Evolutionary conservation across 169 alveolate genomes (phyloP).

Genomic region (Eimeria maxima): DNA sequence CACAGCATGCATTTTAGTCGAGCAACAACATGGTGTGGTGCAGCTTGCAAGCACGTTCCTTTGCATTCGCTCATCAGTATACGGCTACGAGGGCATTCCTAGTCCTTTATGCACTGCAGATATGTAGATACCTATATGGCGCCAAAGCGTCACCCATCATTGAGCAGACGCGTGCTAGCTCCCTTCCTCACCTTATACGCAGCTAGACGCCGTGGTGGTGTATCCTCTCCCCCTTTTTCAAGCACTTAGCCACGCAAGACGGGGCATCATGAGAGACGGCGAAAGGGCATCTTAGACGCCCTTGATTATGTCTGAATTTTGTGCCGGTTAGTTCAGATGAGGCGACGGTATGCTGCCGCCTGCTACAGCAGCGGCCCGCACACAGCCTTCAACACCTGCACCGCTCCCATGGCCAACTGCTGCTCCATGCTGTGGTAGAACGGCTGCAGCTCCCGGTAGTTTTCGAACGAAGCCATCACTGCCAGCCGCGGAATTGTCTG

Average conservation of each 20-base stretch:
- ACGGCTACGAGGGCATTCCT: too few species aligned
- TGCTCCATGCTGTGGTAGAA: too few species aligned
- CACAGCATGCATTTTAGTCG: background rate
- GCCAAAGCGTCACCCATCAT: too few species aligned
- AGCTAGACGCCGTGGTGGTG: constrained; percentile 52
- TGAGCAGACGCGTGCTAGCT: too few species aligned
- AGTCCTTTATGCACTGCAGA: too few species aligned
- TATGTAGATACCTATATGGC: too few species aligned
- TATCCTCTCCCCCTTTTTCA: constrained; percentile 48
- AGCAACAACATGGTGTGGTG: background rate
- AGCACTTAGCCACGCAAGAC: constrained; percentile 26
- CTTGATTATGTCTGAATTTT: constrained; percentile 2
- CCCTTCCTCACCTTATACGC: constrained; percentile 60
- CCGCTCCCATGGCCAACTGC: background rate
- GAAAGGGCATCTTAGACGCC: background rate
- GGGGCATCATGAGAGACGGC: constrained; percentile 7
- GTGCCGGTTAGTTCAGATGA: background rate
- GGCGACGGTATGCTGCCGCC: background rate
- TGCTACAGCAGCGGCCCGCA: background rate
- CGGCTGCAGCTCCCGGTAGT: background rate
- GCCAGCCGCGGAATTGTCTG: constrained; percentile 14
- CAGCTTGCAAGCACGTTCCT: background rate
- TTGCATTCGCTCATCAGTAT: background rate
- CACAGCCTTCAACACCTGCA: background rate
- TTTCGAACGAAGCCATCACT: background rate